These are phyloP conservation scores for Teratosphaeria viscida DNA, from an alignment of 2,329 filamentous ascomycete species.

Conservation along the genomic window DNA sequence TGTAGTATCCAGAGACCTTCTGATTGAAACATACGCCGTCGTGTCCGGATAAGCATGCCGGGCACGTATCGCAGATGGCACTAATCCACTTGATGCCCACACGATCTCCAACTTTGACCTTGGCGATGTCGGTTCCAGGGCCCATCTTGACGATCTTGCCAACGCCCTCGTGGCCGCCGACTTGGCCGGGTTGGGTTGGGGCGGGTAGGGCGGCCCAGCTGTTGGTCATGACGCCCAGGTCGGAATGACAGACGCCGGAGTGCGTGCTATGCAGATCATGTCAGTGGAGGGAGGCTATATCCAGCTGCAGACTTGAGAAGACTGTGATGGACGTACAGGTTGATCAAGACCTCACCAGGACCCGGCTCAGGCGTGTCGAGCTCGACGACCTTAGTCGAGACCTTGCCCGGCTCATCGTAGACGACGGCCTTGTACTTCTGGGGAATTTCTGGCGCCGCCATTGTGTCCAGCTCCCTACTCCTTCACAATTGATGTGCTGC, in stretches of 20 bases:
- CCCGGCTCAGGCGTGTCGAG: constrained; percentile 56
- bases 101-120: constrained; percentile 54
- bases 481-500: background rate
- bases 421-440: constrained; percentile 53
- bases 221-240: constrained; percentile 45
- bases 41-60: constrained; percentile 43
- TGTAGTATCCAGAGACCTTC: constrained; percentile 53
- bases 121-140: constrained; percentile 44
- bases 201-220: constrained; percentile 46
- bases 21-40: constrained; percentile 41
- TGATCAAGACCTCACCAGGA: constrained; percentile 51
- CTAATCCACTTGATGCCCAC: constrained; percentile 61
- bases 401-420: constrained; percentile 54
- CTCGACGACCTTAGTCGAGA: constrained; percentile 54
- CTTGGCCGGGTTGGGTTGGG: constrained; percentile 50
- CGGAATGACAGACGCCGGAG: constrained; percentile 55
- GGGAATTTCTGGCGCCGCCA: constrained; percentile 29
- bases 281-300: background rate
- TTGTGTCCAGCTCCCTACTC: background rate
- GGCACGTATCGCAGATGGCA: constrained; percentile 45
- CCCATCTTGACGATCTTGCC: constrained; percentile 55
- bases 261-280: constrained; percentile 38
- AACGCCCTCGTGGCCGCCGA: constrained; percentile 61
- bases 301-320: background rate
- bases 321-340: constrained; percentile 36